A percentile compares a stretch with the other conserved stretches of the same genome.
These are phyloP conservation scores for Pseudogymnoascus sp. DNA, from an alignment of 2,329 filamentous ascomycete genomes.

Conservation along the genomic window DNA sequence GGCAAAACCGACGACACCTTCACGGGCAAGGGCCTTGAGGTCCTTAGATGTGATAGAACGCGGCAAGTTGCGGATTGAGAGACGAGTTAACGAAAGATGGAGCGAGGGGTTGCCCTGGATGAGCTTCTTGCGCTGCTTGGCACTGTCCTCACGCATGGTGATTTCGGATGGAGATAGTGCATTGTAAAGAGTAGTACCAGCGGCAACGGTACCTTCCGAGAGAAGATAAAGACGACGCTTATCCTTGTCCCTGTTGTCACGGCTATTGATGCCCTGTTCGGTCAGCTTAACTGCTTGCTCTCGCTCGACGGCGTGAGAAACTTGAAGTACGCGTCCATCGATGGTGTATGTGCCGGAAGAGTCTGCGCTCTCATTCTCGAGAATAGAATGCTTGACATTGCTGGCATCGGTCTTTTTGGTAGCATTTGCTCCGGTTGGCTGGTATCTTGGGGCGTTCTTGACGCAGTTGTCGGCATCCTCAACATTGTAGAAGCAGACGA, in stretches of 20 bases:
- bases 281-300: conserved; percentile 70
- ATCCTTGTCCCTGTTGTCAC: conserved; percentile 68
- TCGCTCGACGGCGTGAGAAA: conserved; percentile 79
- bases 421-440: conserved; percentile 33
- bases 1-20: conserved; percentile 92
- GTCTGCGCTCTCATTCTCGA: conserved; percentile 81
- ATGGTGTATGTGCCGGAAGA: conserved; percentile 80
- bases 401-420: conserved; percentile 28
- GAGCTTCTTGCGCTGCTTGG: conserved; percentile 78
- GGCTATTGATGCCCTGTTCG: conserved; percentile 55
- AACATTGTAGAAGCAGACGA: conserved; percentile 81
- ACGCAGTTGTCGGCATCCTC: conserved; percentile 73
- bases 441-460: conserved; percentile 60
- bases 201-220: conserved; percentile 73
- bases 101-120: conserved; percentile 87
- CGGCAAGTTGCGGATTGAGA: conserved; percentile 88
- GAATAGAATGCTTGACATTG: conserved; percentile 67
- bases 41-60: conserved; percentile 76
- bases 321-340: conserved; percentile 77
- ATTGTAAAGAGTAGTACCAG: conserved; percentile 70
- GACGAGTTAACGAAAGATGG: conserved; percentile 79
- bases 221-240: conserved; percentile 86
- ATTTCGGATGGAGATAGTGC: conserved; percentile 72
- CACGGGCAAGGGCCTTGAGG: conserved; percentile 81
- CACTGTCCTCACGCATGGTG: conserved; percentile 80